Evolutionary conservation across 169 alveolate genomes (phyloP), one percentile per base, ranked within the genome.

Genomic region (Pseudocohnilembus persalinus): DNA sequence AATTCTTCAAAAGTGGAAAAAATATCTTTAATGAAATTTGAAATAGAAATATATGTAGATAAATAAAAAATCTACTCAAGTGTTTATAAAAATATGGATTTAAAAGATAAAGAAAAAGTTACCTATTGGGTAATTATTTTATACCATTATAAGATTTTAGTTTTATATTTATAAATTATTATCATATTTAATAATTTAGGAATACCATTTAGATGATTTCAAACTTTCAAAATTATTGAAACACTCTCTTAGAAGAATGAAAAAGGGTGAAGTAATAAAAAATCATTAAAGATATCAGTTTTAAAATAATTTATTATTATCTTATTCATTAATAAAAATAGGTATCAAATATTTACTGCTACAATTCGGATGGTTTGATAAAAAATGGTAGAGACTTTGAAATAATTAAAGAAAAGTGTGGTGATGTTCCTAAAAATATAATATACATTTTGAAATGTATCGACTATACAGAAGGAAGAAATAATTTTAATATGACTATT

Each of bases 1-100:
- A 64, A 64, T 20, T 80, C 87, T 49, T 81, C 90, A 30, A 86
- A 86, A 82, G 83, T 85, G 0, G 90, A 86, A 64, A 86, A 86
- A 68, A 72, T 80, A 0, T 31, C 77, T 49, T 49, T 24, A 79
- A 63, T 79, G 20, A 49, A 49, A n/a, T 79, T 79, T 79, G 74
- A 35, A 29, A n/a, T 79, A 11, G 64, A 63, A 63, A 79, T 79
- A 49, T 68, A 79, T 34, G 76, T 79, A 11, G 24, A 35, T 80
- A 77, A 68, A 16, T 63, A 75, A 75, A 30, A 27, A 68, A 81
- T 86, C 81, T 86, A 30, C 11, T 80, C 35, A 27, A 81, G 88
- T 74, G 34, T 76, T 83, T 74, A 34, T 31, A 64, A 0, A 64
- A 73, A 73, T 75, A 33, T 32, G 28, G 31, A 29, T 49, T 31